These are phyloP conservation scores for Margaritispora aquatica DNA, from an alignment of 495 filamentous ascomycete species.

Conservation along the genomic window DNA sequence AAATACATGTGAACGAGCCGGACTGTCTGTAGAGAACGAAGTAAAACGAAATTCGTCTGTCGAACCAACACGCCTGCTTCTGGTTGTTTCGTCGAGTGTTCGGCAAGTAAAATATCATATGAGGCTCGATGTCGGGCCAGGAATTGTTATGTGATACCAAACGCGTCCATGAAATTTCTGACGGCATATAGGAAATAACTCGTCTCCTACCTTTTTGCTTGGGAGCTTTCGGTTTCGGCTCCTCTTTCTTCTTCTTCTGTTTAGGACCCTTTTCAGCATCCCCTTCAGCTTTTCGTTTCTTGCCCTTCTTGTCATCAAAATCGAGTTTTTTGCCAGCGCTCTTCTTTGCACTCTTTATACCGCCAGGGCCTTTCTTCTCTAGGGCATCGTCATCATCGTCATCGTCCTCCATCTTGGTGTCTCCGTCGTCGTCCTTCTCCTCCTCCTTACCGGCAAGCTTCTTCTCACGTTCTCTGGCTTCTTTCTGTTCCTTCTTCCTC, in stretches of 20 bases:
- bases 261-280: slow-evolving; percentile 66
- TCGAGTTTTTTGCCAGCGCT: slow-evolving; percentile 61
- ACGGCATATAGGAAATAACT: slow-evolving; percentile 6
- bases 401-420: slow-evolving; percentile 66
- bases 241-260: slow-evolving; percentile 93
- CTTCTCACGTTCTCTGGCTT: slow-evolving; percentile 42
- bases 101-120: too few species aligned
- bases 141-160: not conserved
- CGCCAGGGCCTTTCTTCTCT: slow-evolving; percentile 34
- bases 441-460: slow-evolving; percentile 52
- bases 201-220: slow-evolving; percentile 75
- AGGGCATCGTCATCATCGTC: slow-evolving; percentile 58
- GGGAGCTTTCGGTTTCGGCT: slow-evolving; percentile 79
- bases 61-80: too few species aligned
- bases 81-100: too few species aligned
- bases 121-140: not conserved
- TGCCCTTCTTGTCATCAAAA: slow-evolving; percentile 63
- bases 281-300: slow-evolving; percentile 86
- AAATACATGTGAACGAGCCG: too few species aligned
- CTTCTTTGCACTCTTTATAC: slow-evolving; percentile 62
- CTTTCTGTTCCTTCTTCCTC: slow-evolving; percentile 73
- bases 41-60: too few species aligned
- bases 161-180: not conserved
- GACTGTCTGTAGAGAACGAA: too few species aligned
- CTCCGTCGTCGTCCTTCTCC: slow-evolving; percentile 56